Evolutionary conservation across 1,284 basidiomycete genomes (phyloP).

Genomic region (Trametes polyzona): DNA sequence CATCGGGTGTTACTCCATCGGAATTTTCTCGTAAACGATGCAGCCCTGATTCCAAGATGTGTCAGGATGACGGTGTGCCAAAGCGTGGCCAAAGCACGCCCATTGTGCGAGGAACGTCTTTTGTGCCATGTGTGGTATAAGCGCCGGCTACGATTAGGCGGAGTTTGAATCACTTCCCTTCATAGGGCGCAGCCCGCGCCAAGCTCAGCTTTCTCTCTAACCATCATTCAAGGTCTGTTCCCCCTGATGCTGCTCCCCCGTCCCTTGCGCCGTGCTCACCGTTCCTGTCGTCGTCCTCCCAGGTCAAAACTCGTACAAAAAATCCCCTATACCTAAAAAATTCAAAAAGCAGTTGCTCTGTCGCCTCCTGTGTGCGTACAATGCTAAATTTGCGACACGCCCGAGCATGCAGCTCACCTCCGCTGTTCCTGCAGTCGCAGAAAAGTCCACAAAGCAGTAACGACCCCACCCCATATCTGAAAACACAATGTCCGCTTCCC

Average conservation of each 20-base stretch:
- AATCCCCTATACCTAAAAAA: constrained; percentile 42
- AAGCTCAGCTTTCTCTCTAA: constrained; percentile 40
- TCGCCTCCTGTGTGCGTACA: constrained; percentile 66
- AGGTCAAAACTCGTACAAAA: constrained; percentile 52
- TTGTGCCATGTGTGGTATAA: constrained; percentile 20
- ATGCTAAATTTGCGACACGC: constrained; percentile 20
- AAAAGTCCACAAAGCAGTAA: constrained; percentile 88
- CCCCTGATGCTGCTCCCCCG: constrained; percentile 14
- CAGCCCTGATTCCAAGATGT: constrained; percentile 14
- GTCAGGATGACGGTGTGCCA: constrained; percentile 7
- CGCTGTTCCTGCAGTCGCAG: constrained; percentile 49
- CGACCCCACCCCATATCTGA: constrained; percentile 63
- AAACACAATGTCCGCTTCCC: constrained; percentile 63
- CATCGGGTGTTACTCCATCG: constrained; percentile 3
- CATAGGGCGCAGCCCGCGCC: constrained; percentile 29
- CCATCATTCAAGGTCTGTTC: constrained; percentile 49
- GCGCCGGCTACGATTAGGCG: constrained; percentile 30
- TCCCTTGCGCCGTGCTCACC: constrained; percentile 18
- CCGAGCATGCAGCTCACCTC: constrained; percentile 23
- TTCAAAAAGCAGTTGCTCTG: constrained; percentile 70
- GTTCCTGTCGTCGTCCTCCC: constrained; percentile 10
- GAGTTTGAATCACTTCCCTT: constrained; percentile 39
- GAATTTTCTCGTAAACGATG: constrained; percentile 10
- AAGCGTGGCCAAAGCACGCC: constrained; percentile 17
- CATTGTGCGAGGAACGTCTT: constrained; percentile 14